Base-by-base conservation (phyloP, 2,329 filamentous ascomycete species). In the Aspergillus piperis region DNA sequence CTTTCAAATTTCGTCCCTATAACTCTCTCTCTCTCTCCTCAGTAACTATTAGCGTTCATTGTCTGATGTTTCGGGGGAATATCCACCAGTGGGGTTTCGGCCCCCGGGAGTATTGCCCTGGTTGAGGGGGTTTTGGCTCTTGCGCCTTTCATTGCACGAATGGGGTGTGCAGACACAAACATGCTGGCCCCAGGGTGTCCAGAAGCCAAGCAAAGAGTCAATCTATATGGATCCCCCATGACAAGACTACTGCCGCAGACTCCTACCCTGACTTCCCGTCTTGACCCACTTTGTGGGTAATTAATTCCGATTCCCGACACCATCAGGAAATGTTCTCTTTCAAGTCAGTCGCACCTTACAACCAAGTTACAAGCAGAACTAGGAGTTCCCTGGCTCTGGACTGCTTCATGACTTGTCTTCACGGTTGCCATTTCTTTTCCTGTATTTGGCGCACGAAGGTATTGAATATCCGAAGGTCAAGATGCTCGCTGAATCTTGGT, bases 161-260 rank as follows among this genome's bases (percentile, higher is more conserved):
- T 23, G 10, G 19, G 10, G 17, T 21, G 13, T 11, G 23, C 11
- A 49, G 15, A 27, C 44, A 49, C 10, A 39, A 23, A 15, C 23
- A 17, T 15, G 41, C 8, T 11, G 38, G 15, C 27, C 23, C 8
- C 15, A 8, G 3, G 6, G 8, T 41, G 42, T 27, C 2, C 25
- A 32, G 30, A 8, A 54, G 36, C 38, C 51, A 54, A 54, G 36
- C 5, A 38, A 5, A 11, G 15, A 44, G 5, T 30, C n/a, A 44
- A 54, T 54, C 38, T 54, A 42, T 3, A 8, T 54, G 38, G 15
- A 42, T 42, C 52, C 7, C 23, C 10, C 11, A n/a, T 25, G 38
- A 30, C 52, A 27, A 41, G 38, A n/a, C 52, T n/a, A 54, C 21
- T 54, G 52, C 38, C 52, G 52, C 52, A 54, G 52, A 44, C 52